These are phyloP conservation scores for Cladosporium colombiae DNA, from an alignment of 2,329 filamentous ascomycete species.

Conservation along the genomic window DNA sequence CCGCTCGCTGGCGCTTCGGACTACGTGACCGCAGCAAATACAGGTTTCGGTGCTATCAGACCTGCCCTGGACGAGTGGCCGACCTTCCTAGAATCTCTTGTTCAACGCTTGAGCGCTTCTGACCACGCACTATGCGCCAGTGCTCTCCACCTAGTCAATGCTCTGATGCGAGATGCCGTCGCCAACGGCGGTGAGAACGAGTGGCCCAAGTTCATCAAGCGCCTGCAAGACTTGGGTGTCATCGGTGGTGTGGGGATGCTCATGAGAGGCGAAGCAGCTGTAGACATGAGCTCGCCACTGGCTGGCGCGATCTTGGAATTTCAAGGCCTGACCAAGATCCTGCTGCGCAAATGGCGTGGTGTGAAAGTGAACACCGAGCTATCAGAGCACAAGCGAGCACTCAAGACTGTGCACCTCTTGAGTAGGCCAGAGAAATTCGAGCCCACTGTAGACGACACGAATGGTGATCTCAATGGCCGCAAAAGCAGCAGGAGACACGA, in stretches of 20 bases:
- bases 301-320: slow-evolving; percentile 90
- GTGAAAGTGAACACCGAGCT: slow-evolving; percentile 82
- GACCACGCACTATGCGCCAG: slow-evolving; percentile 96
- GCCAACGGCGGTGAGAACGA: slow-evolving; percentile 75
- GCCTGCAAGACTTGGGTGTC: slow-evolving; percentile 86
- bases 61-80: slow-evolving; percentile 89
- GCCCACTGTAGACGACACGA: slow-evolving; percentile 52
- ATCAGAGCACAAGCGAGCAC: slow-evolving; percentile 80
- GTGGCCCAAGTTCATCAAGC: slow-evolving; percentile 94
- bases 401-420: slow-evolving; percentile 79
- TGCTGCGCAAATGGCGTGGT: slow-evolving; percentile 75
- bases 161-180: slow-evolving; percentile 87
- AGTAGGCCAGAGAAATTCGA: slow-evolving; percentile 31
- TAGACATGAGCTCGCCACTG: slow-evolving; percentile 85
- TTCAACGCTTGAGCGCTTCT: slow-evolving; percentile 86
- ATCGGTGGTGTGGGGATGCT: slow-evolving; percentile 87
- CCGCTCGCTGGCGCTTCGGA: slow-evolving; percentile 57
- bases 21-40: slow-evolving; percentile 57
- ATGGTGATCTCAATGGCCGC: slow-evolving; percentile 26
- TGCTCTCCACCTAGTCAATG: slow-evolving; percentile 91
- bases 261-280: slow-evolving; percentile 90
- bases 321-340: slow-evolving; percentile 82
- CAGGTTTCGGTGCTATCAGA: slow-evolving; percentile 88
- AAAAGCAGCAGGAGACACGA: slow-evolving; percentile 50
- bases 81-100: slow-evolving; percentile 91